Evolutionary conservation across 1,284 basidiomycete species (phyloP).

Genomic region (Peniophora sp.): DNA sequence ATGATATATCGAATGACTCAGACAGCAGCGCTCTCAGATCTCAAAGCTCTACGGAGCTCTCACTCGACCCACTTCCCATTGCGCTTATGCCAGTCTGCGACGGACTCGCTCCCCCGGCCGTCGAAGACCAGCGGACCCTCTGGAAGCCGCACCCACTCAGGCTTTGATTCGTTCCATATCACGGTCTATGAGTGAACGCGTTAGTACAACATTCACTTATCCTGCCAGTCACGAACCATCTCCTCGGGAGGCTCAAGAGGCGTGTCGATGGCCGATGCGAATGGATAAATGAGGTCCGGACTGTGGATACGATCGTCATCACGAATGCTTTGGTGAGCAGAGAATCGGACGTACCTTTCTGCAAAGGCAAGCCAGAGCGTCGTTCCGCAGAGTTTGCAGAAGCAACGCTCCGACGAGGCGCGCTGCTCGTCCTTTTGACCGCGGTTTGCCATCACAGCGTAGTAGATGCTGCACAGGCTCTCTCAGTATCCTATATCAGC

Average conservation of each 20-base stretch:
- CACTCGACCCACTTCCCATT: too few species aligned
- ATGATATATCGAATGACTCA: too few species aligned
- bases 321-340: neutral
- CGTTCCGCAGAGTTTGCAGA: slow-evolving; percentile 48
- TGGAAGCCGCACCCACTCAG: slow-evolving; percentile 50
- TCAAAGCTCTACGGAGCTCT: too few species aligned
- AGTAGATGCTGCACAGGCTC: slow-evolving; percentile 40
- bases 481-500: neutral
- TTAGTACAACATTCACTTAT: too few species aligned
- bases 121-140: too few species aligned
- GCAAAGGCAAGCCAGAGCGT: slow-evolving; percentile 57
- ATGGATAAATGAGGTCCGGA: slow-evolving; percentile 54
- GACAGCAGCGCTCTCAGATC: too few species aligned
- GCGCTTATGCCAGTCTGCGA: too few species aligned
- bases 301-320: slow-evolving; percentile 11
- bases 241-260: slow-evolving; percentile 38
- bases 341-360: slow-evolving; percentile 30
- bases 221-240: slow-evolving; percentile 28
- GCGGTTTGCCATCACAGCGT: slow-evolving; percentile 44
- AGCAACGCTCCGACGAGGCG: slow-evolving; percentile 41
- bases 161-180: slow-evolving; percentile 39
- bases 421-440: slow-evolving; percentile 36
- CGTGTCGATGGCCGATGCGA: slow-evolving; percentile 52
- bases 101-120: too few species aligned
- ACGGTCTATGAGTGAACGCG: slow-evolving; percentile 33